phyloP scores from a whole-genome alignment of 1,284 basidiomycete genomes.

The Apiotrichum akiyoshidainum region DNA sequence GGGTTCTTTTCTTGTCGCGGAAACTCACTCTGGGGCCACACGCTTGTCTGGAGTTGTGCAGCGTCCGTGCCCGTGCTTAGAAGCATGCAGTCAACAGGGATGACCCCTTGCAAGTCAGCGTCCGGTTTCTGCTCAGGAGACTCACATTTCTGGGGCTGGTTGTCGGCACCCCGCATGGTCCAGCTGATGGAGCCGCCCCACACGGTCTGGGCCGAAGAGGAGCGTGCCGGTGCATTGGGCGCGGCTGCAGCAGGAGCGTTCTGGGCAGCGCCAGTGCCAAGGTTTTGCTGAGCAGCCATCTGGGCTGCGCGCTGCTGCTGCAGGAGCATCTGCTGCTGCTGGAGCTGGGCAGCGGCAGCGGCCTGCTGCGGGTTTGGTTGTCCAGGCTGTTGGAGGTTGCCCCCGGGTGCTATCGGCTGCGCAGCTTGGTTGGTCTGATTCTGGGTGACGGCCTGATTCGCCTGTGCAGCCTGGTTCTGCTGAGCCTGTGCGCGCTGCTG shows the following conservation, averaged over 20 bases:
- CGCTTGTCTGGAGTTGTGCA: constrained; percentile 7
- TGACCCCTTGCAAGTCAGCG: constrained; percentile 14
- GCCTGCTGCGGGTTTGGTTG: not conserved
- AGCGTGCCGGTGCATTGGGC: not conserved
- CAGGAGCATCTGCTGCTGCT: constrained; percentile 14
- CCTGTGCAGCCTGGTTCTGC: not conserved
- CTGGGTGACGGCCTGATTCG: constrained; percentile 1
- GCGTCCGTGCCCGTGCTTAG: constrained; percentile 5
- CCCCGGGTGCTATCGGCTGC: constrained; percentile 3
- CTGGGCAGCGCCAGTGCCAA: not conserved
- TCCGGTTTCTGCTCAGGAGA: not conserved
- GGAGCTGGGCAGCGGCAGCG: not conserved
- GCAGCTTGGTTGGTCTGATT: not conserved
- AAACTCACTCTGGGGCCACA: constrained; percentile 21
- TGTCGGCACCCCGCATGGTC: constrained; percentile 14
- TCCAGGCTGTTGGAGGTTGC: constrained; percentile 6
- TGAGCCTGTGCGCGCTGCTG: constrained; percentile 10
- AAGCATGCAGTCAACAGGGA: constrained; percentile 19
- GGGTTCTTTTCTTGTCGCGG: not conserved
- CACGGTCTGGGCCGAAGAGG: constrained; percentile 4
- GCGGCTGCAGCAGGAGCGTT: not conserved
- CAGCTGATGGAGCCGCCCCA: constrained; percentile 22
- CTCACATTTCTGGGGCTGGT: constrained; percentile 12
- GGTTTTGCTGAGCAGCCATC: constrained; percentile 8
- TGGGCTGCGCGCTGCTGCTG: constrained; percentile 14